Conservation (phyloP, 192 early-diverging fungal genomes). For the Backusella liffmaniae region DNA sequence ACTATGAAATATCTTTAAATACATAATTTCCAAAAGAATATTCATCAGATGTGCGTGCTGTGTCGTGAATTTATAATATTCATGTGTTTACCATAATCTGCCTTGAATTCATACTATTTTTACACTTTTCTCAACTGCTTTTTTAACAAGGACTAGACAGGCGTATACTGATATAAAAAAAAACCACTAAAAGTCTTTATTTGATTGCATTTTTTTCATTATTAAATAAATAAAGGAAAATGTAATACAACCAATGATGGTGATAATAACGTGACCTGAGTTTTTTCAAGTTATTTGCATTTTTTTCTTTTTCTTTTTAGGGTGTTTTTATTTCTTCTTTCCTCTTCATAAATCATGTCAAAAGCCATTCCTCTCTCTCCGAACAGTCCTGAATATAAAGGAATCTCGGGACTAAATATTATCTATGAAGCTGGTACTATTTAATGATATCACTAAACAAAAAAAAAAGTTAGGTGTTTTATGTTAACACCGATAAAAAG, state of each 20-base stretch:
- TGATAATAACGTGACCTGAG: not conserved
- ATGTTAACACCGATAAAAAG: constrained; percentile 35
- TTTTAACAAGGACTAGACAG: not conserved
- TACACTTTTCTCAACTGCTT: not conserved
- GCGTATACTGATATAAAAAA: not conserved
- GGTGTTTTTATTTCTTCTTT: not conserved
- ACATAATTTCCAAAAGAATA: not conserved
- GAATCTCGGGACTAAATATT: constrained; percentile 34
- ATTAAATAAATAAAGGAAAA: no score
- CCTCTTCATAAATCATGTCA: not conserved
- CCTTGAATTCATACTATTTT: not conserved
- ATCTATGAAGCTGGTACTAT: constrained; percentile 41
- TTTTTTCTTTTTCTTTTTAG: not conserved
- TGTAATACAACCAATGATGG: not conserved
- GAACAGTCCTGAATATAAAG: constrained; percentile 45
- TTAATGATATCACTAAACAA: not conserved
- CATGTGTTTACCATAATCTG: not conserved
- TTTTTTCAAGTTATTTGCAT: not conserved
- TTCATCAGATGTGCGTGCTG: no score
- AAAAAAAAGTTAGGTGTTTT: not conserved
- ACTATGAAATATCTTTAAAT: no score
- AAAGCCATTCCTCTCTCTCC: constrained; percentile 39
- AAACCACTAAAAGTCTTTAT: no score
- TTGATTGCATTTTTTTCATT: no score
- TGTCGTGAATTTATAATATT: not conserved